Evolutionary conservation across 2,329 filamentous ascomycete species (phyloP).

Genomic region (Penicillium sp.): DNA sequence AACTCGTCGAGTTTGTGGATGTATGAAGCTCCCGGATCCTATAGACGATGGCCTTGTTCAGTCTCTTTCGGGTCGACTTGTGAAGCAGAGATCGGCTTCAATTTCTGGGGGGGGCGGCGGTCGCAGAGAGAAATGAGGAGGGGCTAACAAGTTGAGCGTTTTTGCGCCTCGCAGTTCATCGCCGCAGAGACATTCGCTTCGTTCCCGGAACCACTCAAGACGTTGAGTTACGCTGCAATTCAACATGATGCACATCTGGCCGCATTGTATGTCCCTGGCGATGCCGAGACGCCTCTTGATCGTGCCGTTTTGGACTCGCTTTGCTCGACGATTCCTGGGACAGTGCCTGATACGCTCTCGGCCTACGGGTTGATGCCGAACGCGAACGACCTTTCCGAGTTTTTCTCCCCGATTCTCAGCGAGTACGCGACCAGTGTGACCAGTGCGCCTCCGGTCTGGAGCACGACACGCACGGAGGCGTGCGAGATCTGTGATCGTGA

Average conservation of each 20-base stretch:
- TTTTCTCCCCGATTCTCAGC: conserved; percentile 59
- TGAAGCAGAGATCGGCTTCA: too few relatives aligned
- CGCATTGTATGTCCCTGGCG: conserved; percentile 44
- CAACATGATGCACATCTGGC: conserved; percentile 47
- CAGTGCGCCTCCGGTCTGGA: conserved; percentile 59
- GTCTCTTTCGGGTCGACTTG: too few relatives aligned
- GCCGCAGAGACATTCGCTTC: conserved; percentile 61
- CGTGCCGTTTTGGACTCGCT: conserved; percentile 46
- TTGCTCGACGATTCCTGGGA: conserved; percentile 51
- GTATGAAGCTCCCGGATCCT: conserved; percentile 31
- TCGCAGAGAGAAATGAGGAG: too few relatives aligned
- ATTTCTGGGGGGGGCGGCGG: too few relatives aligned
- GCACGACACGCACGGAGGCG: conserved; percentile 48
- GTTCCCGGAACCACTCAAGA: conserved; percentile 57
- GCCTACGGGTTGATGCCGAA: conserved; percentile 59
- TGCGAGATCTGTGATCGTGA: conserved; percentile 74
- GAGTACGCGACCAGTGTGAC: conserved; percentile 56
- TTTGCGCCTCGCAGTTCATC: conserved; percentile 51
- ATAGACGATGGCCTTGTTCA: neutral
- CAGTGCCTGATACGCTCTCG: conserved; percentile 59
- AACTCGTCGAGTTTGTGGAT: conserved; percentile 73
- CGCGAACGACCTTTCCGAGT: conserved; percentile 42
- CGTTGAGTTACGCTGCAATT: conserved; percentile 55
- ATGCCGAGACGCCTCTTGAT: conserved; percentile 47
- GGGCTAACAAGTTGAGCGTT: too few relatives aligned